These are phyloP conservation scores for Hericium coralloides DNA, from an alignment of 768 basidiomycete genomes.

Conservation along the genomic window DNA sequence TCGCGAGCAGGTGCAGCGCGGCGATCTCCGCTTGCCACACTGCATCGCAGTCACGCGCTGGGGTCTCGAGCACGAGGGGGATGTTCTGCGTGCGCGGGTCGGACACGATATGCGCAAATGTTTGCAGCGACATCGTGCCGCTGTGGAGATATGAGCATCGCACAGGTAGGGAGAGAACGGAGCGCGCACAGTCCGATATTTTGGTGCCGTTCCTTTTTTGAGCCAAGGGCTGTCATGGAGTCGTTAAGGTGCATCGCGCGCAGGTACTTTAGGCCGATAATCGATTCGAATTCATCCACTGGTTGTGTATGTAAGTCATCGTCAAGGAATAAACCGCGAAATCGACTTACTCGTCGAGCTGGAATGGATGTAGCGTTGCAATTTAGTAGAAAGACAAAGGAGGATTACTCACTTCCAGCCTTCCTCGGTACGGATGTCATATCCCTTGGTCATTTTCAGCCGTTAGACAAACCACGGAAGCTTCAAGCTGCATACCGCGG, in stretches of 20 bases:
- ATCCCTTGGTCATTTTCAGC: too few relatives aligned
- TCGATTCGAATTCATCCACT: slow-evolving; percentile 60
- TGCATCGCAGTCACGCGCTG: slow-evolving; percentile 41
- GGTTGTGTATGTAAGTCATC: background rate
- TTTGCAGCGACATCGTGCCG: slow-evolving; percentile 53
- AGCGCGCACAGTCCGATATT: slow-evolving; percentile 70
- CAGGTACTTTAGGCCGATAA: slow-evolving; percentile 65
- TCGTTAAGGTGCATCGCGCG: slow-evolving; percentile 85
- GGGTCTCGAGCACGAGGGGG: slow-evolving; percentile 80
- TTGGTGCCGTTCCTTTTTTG: slow-evolving; percentile 73
- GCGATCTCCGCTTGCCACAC: background rate
- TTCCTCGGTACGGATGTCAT: slow-evolving; percentile 67
- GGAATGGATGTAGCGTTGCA: too few relatives aligned
- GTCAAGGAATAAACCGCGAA: too few relatives aligned
- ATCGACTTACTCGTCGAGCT: background rate
- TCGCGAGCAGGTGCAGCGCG: background rate
- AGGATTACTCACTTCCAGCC: slow-evolving; percentile 35
- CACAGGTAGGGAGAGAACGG: background rate
- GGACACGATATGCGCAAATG: slow-evolving; percentile 58
- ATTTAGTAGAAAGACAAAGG: too few relatives aligned
- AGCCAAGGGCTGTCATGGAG: slow-evolving; percentile 54
- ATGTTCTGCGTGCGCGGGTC: slow-evolving; percentile 62
- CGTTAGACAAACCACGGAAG: too few relatives aligned
- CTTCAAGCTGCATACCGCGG: slow-evolving; percentile 43
- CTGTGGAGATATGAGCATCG: slow-evolving; percentile 24